Conservation (phyloP, 75 land plant genomes). For the Cunninghamia lanceolata region DNA sequence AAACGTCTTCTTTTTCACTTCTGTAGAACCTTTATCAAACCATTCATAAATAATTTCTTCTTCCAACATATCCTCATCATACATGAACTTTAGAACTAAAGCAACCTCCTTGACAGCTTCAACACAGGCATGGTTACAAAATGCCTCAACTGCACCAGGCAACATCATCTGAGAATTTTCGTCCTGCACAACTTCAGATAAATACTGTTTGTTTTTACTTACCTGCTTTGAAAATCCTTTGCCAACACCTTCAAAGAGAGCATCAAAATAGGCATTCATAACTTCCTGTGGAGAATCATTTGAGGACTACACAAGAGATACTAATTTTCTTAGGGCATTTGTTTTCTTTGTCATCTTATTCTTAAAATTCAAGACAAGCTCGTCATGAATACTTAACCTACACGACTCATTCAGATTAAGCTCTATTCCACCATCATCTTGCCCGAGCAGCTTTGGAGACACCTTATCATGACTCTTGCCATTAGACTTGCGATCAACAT, state of each 20-base stretch:
- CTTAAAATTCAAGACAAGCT: conserved; percentile 44
- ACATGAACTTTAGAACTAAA: conserved; percentile 63
- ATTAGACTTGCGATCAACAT: conserved; percentile 15
- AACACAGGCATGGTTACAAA: conserved; percentile 36
- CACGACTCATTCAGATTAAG: background rate
- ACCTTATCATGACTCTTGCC: background rate
- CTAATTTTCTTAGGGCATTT: conserved; percentile 37
- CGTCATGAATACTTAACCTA: conserved; percentile 14
- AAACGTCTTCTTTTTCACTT: conserved; percentile 27
- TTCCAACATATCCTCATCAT: conserved; percentile 81
- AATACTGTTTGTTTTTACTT: conserved; percentile 57
- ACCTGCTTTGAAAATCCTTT: conserved; percentile 88
- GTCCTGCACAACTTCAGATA: conserved; percentile 45
- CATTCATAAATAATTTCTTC: conserved; percentile 71
- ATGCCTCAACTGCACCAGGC: conserved; percentile 60
- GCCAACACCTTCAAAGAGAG: conserved; percentile 61
- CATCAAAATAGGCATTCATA: conserved; percentile 63
- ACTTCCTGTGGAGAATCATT: conserved; percentile 45
- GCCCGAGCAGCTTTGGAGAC: background rate
- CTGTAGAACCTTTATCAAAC: conserved; percentile 45
- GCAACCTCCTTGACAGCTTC: conserved; percentile 73
- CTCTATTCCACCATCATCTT: background rate
- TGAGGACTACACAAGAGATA: conserved; percentile 31
- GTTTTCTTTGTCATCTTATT: conserved; percentile 46
- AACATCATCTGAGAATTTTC: conserved; percentile 60